phyloP scores from a whole-genome alignment of 1,139 yeast species.

The Geotrichum histeridarum region DNA sequence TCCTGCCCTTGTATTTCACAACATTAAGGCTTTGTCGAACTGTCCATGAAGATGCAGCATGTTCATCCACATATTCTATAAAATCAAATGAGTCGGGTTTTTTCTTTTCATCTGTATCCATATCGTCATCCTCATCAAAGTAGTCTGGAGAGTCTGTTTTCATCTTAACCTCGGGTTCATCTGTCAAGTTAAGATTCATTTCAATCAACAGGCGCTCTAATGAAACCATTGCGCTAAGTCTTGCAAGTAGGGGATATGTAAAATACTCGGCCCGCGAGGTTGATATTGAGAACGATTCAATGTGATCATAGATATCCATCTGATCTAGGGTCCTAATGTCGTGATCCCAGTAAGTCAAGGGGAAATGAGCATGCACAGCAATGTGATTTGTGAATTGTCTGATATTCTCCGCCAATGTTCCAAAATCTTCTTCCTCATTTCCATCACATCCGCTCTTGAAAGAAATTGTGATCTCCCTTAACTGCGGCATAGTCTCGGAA shows the following conservation, averaged over 20 bases:
- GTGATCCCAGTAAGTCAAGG: constrained; percentile 1
- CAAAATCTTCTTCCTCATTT: neutral
- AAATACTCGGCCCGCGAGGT: neutral
- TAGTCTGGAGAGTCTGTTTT: neutral
- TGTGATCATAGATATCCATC: neutral
- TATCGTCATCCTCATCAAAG: neutral
- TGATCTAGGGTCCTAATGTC: neutral
- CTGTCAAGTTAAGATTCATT: neutral
- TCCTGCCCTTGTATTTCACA: neutral
- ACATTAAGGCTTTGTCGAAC: neutral
- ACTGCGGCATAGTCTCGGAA: neutral
- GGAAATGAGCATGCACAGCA: neutral
- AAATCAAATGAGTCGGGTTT: no score
- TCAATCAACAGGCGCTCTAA: neutral
- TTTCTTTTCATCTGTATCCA: neutral
- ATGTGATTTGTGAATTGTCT: neutral
- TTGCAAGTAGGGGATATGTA: neutral
- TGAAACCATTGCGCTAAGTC: neutral
- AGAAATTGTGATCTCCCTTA: neutral
- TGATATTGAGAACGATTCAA: neutral
- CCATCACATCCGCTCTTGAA: neutral
- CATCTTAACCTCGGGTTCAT: neutral
- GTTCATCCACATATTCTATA: no score
- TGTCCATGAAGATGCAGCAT: no score
- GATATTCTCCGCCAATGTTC: neutral